Percentiles rank a stretch among this genome's conserved stretches.
phyloP scores from a whole-genome alignment of 116 monocot genomes.

The Phalaenopsis hybrid region DNA sequence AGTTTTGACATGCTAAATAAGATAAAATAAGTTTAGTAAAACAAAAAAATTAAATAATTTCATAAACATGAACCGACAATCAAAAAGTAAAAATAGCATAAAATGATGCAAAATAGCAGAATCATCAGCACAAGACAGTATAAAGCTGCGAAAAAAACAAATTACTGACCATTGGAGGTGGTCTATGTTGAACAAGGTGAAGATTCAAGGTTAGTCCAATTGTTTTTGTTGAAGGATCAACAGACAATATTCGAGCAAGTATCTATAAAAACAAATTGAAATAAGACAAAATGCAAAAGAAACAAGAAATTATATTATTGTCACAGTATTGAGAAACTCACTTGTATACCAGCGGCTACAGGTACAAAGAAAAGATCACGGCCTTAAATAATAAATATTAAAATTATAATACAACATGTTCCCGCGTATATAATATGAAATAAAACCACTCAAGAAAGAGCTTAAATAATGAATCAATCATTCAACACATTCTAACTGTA shows the following conservation, averaged over 20 bases:
- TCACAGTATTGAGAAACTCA: neutral
- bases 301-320: neutral
- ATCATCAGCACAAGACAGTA: constrained; percentile 4
- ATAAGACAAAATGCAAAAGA: neutral
- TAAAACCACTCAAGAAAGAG: too few relatives aligned
- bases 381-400: neutral
- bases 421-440: neutral
- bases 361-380: neutral
- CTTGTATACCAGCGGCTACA: neutral
- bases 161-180: constrained; percentile 64
- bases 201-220: constrained; percentile 78
- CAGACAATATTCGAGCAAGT: constrained; percentile 84
- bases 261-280: constrained; percentile 36
- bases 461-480: too few relatives aligned
- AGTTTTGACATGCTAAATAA: constrained; percentile 53
- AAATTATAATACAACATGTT: neutral
- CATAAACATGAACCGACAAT: neutral
- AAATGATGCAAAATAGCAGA: neutral
- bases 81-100: neutral
- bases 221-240: constrained; percentile 84
- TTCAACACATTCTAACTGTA: too few relatives aligned
- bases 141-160: constrained; percentile 4
- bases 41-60: neutral
- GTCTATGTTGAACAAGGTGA: constrained; percentile 43
- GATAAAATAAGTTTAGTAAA: constrained; percentile 12